Evolutionary conservation across 2,329 filamentous ascomycete species (phyloP).

Genomic region (Fusarium sp.): DNA sequence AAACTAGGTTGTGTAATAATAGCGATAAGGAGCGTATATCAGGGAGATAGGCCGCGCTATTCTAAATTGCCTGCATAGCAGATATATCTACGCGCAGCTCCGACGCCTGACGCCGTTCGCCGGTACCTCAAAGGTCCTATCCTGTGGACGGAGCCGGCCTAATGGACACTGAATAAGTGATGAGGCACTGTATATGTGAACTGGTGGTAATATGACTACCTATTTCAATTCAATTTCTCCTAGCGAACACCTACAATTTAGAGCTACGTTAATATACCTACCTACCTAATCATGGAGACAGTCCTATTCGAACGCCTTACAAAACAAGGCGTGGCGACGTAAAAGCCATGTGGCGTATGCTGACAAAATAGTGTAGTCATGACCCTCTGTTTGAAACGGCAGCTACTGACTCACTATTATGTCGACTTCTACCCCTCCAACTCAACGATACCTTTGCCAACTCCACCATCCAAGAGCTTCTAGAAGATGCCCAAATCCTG

Average conservation of each 20-base stretch:
- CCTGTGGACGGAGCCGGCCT: conserved; percentile 21
- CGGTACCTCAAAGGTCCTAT: conserved; percentile 9
- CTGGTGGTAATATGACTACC: neutral
- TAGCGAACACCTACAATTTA: neutral
- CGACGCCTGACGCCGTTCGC: conserved; percentile 29
- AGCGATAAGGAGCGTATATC: conserved; percentile 6
- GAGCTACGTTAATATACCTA: no score
- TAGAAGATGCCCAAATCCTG: conserved; percentile 42
- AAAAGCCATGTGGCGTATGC: conserved; percentile 7
- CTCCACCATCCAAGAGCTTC: conserved; percentile 44
- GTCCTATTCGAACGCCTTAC: neutral
- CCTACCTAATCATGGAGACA: neutral
- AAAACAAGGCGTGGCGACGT: conserved; percentile 9
- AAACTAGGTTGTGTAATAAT: neutral
- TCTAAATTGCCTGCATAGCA: neutral
- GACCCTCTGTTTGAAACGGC: accelerated
- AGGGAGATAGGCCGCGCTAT: neutral
- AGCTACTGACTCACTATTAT: conserved; percentile 10
- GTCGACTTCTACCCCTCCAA: conserved; percentile 37
- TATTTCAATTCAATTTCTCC: neutral
- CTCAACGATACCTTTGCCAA: conserved; percentile 16
- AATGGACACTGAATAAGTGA: neutral
- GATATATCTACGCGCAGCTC: conserved; percentile 10
- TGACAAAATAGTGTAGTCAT: conserved; percentile 29
- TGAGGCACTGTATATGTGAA: neutral